These are phyloP conservation scores for Achlya hypogyna DNA, from an alignment of 352 stramenopile species.

Conservation along the genomic window DNA sequence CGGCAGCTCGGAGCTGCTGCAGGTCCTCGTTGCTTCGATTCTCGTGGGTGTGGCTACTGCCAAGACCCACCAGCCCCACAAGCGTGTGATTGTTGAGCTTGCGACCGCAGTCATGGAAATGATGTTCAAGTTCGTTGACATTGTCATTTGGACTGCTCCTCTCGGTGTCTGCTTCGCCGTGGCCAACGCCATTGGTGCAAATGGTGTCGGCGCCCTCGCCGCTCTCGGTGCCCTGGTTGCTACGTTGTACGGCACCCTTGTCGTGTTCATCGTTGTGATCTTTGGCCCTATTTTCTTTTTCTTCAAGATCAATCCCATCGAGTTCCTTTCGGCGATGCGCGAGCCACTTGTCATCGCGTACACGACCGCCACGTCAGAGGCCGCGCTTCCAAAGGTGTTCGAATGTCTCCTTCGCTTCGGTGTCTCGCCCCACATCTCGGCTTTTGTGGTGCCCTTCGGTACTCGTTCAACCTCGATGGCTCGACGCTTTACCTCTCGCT, in stretches of 20 bases:
- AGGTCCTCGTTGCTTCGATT: slow-evolving; percentile 40
- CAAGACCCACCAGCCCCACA: slow-evolving; percentile 27
- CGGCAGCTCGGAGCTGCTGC: slow-evolving; percentile 42
- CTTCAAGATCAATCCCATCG: slow-evolving; percentile 36
- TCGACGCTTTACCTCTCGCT: slow-evolving; percentile 43
- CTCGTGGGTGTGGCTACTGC: slow-evolving; percentile 34
- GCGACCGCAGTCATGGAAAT: slow-evolving; percentile 38
- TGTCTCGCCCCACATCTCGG: slow-evolving; percentile 35
- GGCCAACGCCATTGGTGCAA: slow-evolving; percentile 37
- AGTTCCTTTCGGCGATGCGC: slow-evolving; percentile 38
- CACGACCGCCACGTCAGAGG: slow-evolving; percentile 44
- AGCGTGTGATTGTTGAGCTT: slow-evolving; percentile 35
- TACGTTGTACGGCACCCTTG: slow-evolving; percentile 37
- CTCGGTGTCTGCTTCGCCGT: slow-evolving; percentile 47
- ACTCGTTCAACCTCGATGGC: slow-evolving; percentile 55
- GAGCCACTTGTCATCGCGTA: slow-evolving; percentile 49
- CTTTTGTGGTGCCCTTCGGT: slow-evolving; percentile 47
- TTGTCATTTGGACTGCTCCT: slow-evolving; percentile 49
- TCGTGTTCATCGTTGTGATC: slow-evolving; percentile 38
- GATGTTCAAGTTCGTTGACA: slow-evolving; percentile 59
- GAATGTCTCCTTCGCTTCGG: slow-evolving; percentile 40
- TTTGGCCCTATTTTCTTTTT: slow-evolving; percentile 33
- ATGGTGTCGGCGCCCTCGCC: slow-evolving; percentile 31
- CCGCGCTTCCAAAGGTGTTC: slow-evolving; percentile 43
- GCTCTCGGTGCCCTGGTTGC: slow-evolving; percentile 32